Evolutionary conservation across 148 eudicot genomes (phyloP).

Genomic region (Linanthus parryae): DNA sequence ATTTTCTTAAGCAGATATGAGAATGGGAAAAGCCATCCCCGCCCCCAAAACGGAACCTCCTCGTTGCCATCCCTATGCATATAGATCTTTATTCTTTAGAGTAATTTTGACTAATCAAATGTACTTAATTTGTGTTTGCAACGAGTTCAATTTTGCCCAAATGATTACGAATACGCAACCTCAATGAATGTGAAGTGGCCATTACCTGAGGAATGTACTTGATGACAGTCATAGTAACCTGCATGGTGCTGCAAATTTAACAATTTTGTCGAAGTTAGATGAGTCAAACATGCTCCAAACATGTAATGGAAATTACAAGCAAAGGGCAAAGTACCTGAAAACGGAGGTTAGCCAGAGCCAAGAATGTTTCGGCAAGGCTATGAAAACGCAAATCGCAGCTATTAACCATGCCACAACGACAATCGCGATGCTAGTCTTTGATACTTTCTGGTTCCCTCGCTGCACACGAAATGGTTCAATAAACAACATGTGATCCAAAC

Average conservation of each 20-base stretch:
- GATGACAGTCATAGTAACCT: conserved; percentile 79
- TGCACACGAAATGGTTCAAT: conserved; percentile 13
- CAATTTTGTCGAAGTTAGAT: too few relatives aligned
- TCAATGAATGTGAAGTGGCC: conserved; percentile 2
- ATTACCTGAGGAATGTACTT: conserved; percentile 91
- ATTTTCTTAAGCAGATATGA: too few relatives aligned
- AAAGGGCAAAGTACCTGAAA: conserved; percentile 52
- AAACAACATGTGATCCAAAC: neutral
- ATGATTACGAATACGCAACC: too few relatives aligned
- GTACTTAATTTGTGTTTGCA: too few relatives aligned
- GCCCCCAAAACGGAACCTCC: too few relatives aligned
- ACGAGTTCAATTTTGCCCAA: too few relatives aligned
- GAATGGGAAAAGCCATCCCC: too few relatives aligned
- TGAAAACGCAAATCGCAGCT: conserved; percentile 50
- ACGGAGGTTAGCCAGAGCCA: conserved; percentile 79
- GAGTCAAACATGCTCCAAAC: neutral
- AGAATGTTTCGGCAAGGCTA: conserved; percentile 52
- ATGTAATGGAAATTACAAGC: neutral
- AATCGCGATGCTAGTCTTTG: conserved; percentile 52
- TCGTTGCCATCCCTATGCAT: too few relatives aligned
- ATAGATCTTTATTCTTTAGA: too few relatives aligned
- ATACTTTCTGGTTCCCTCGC: conserved; percentile 77
- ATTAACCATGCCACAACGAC: conserved; percentile 53
- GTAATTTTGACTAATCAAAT: too few relatives aligned
- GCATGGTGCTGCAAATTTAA: conserved; percentile 83